A percentile compares a stretch with the other conserved stretches of the same genome.
phyloP scores from a whole-genome alignment of 2,329 filamentous ascomycete genomes.

The Apiospora malaysiana region DNA sequence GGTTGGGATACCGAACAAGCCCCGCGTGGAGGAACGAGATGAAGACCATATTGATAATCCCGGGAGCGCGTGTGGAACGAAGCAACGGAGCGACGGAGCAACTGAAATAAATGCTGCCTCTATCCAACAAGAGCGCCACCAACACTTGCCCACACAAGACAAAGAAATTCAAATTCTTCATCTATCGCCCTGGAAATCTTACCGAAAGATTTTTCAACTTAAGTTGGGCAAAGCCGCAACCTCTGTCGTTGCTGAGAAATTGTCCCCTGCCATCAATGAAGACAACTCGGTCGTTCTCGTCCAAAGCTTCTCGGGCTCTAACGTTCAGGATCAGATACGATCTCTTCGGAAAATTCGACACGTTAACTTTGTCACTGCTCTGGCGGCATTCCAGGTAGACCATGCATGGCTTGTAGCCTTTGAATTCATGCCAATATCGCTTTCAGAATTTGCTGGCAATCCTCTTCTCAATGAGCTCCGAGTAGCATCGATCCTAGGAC shows the following conservation, averaged over 20 bases:
- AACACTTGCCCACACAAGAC: background rate
- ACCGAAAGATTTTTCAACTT: background rate
- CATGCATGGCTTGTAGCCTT: background rate
- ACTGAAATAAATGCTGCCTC: background rate
- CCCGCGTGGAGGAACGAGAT: background rate
- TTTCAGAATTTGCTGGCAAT: background rate
- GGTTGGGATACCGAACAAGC: background rate
- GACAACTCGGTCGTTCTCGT: background rate
- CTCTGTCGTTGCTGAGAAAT: background rate
- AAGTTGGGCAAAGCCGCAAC: background rate
- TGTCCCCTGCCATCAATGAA: background rate
- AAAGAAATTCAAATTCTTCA: background rate
- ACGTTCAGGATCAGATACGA: background rate
- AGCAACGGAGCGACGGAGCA: too few species aligned
- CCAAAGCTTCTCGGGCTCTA: background rate
- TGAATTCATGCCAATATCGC: background rate
- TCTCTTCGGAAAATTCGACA: background rate
- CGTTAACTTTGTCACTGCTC: background rate
- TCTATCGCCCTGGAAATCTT: background rate
- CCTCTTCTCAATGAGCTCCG: constrained; percentile 1
- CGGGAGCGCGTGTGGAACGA: too few species aligned
- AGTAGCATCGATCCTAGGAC: background rate
- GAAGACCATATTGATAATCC: background rate
- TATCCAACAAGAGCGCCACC: background rate
- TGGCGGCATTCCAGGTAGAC: background rate